Percentiles rank a stretch among this genome's conserved stretches.
Evolutionary conservation across 2,329 filamentous ascomycete species (phyloP).

Genomic region (Aspergillus hortae): DNA sequence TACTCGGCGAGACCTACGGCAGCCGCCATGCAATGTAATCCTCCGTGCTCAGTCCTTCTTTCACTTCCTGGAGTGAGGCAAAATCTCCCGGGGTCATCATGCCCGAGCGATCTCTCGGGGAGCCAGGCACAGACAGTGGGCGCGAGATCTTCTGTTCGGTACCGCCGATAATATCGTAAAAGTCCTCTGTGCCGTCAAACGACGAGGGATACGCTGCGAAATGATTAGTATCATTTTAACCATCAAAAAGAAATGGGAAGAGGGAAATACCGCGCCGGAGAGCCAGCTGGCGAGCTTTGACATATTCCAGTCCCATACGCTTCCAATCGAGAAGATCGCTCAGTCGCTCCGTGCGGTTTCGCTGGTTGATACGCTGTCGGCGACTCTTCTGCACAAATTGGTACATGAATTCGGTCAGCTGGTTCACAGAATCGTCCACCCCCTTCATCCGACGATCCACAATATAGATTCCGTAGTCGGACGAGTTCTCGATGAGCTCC

Average conservation of each 20-base stretch:
- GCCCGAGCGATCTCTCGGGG: conserved; percentile 81
- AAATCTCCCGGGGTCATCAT: conserved; percentile 99
- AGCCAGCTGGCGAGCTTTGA: conserved; percentile 92
- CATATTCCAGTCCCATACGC: conserved; percentile 98
- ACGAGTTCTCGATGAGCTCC: conserved; percentile 95
- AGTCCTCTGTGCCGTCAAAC: conserved; percentile 72
- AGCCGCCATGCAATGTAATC: conserved; percentile 98
- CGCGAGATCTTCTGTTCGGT: conserved; percentile 93
- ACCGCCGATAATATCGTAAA: conserved; percentile 85
- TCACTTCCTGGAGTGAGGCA: conserved; percentile 89
- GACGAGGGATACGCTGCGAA: conserved; percentile 74
- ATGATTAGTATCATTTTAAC: too few species aligned
- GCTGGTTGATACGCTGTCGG: conserved; percentile 96
- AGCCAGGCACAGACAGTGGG: conserved; percentile 90
- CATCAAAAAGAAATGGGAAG: neutral
- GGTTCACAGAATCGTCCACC: conserved; percentile 95
- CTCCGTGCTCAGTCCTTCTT: conserved; percentile 88
- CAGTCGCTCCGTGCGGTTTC: conserved; percentile 90
- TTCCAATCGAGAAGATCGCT: conserved; percentile 98
- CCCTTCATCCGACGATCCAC: conserved; percentile 94
- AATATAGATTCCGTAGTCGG: conserved; percentile 98
- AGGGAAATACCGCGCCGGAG: conserved; percentile 60
- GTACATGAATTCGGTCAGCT: conserved; percentile 87
- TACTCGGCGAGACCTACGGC: conserved; percentile 66
- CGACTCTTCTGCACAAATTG: conserved; percentile 92